Conservation (phyloP, 352 stramenopile species). For the Globisporangium ultimum region DNA sequence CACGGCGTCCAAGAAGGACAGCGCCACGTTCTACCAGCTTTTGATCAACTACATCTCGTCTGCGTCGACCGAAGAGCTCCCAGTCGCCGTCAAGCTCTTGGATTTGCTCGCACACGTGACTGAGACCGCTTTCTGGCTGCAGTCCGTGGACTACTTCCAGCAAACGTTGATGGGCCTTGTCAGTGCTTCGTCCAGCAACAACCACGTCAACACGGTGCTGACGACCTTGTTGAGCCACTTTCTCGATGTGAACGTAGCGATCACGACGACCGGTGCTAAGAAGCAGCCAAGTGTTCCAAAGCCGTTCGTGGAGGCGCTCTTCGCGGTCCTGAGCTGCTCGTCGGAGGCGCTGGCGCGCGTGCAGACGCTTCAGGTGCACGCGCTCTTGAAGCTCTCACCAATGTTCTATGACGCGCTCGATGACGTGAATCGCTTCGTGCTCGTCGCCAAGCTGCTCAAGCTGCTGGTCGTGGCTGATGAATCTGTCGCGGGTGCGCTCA, state of each 20-base stretch:
- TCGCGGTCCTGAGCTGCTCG: conserved; percentile 43
- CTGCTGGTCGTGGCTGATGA: conserved; percentile 66
- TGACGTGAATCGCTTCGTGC: conserved; percentile 36
- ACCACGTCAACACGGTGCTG: conserved; percentile 22
- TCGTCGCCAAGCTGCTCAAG: conserved; percentile 46
- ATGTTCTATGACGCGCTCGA: conserved; percentile 50
- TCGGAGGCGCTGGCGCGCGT: conserved; percentile 26
- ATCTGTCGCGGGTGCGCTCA: conserved; percentile 49
- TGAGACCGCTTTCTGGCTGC: conserved; percentile 48
- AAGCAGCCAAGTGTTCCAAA: conserved; percentile 37
- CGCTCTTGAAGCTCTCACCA: conserved; percentile 32
- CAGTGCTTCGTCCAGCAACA: conserved; percentile 3
- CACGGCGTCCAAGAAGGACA: conserved; percentile 19
- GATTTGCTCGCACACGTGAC: conserved; percentile 57
- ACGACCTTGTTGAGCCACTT: conserved; percentile 55
- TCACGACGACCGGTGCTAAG: conserved; percentile 20
- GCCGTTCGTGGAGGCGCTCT: conserved; percentile 47
- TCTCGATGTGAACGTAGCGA: conserved; percentile 30
- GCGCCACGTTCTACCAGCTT: conserved; percentile 37
- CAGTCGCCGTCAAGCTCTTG: conserved; percentile 55
- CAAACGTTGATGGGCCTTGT: conserved; percentile 35
- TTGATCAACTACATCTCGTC: conserved; percentile 49
- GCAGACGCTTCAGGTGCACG: conserved; percentile 40
- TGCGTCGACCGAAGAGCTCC: conserved; percentile 36
- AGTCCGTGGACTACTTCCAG: conserved; percentile 64